These are phyloP conservation scores for Gnetum montanum DNA, from an alignment of 75 land plant genomes.

Conservation along the genomic window DNA sequence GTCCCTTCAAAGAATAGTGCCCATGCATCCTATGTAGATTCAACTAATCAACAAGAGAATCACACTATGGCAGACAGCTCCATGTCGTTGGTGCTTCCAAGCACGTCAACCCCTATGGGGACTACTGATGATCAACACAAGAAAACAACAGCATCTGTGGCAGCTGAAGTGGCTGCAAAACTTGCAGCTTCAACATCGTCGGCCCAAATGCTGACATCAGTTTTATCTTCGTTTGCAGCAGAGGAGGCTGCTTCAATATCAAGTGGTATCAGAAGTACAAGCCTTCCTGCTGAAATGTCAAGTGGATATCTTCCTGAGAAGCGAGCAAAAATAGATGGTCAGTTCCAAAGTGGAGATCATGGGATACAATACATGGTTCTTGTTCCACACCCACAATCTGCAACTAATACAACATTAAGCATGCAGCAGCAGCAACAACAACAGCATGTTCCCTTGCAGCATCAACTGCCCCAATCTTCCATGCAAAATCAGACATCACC, in stretches of 20 bases:
- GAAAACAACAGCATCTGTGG: slow-evolving; percentile 55
- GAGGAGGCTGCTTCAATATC: slow-evolving; percentile 51
- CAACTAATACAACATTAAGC: no score
- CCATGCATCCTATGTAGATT: background rate
- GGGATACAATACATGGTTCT: slow-evolving; percentile 8
- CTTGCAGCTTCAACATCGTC: slow-evolving; percentile 87
- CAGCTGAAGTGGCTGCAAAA: slow-evolving; percentile 90
- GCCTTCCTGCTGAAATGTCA: slow-evolving; percentile 7
- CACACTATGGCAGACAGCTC: slow-evolving; percentile 1
- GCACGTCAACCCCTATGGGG: background rate
- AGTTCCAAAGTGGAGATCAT: slow-evolving; percentile 13
- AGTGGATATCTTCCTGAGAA: slow-evolving; percentile 7
- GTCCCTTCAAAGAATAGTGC: background rate
- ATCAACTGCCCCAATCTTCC: slow-evolving; percentile 16
- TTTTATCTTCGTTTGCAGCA: slow-evolving; percentile 83
- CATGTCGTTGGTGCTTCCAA: background rate
- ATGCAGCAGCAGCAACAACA: slow-evolving; percentile 28
- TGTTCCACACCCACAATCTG: slow-evolving; percentile 12
- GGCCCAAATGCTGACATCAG: slow-evolving; percentile 74
- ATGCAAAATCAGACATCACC: slow-evolving; percentile 22
- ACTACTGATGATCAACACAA: slow-evolving; percentile 4
- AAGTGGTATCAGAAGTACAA: slow-evolving; percentile 19
- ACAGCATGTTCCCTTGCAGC: slow-evolving; percentile 18
- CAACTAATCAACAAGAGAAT: background rate
- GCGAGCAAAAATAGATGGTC: slow-evolving; percentile 22